A percentile compares a stretch with the other conserved stretches of the same genome.
These are phyloP conservation scores for Paxillus involutus DNA, from an alignment of 768 basidiomycete species.

Conservation along the genomic window DNA sequence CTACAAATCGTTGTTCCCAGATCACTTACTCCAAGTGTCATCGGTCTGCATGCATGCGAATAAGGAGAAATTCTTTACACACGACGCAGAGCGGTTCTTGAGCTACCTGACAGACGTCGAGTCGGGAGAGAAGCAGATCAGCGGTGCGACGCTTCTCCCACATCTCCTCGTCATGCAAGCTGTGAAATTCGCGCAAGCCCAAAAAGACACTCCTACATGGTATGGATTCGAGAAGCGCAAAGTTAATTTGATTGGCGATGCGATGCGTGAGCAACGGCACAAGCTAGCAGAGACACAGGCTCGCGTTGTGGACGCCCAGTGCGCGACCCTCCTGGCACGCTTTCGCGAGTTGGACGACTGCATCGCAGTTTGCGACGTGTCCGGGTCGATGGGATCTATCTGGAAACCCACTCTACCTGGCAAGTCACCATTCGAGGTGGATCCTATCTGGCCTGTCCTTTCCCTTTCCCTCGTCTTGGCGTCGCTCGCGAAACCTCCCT, in stretches of 20 bases:
- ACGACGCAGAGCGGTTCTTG: no score
- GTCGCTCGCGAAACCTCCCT: constrained; percentile 61
- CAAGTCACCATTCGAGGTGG: constrained; percentile 10
- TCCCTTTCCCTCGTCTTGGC: constrained; percentile 58
- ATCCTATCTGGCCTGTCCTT: constrained; percentile 63
- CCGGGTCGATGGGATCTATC: constrained; percentile 61
- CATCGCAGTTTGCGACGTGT: no score
- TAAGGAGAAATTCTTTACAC: no score
- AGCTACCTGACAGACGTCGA: no score
- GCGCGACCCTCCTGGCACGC: constrained; percentile 58
- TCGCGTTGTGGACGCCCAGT: constrained; percentile 62
- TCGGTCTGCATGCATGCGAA: no score
- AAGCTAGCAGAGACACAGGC: constrained; percentile 35
- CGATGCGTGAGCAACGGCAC: constrained; percentile 27
- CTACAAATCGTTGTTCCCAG: constrained; percentile 58
- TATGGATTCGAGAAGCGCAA: constrained; percentile 1
- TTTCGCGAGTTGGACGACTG: no score
- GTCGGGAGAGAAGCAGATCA: no score
- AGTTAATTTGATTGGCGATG: constrained; percentile 12
- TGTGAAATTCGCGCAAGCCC: background rate
- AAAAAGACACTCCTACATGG: background rate
- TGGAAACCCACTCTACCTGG: background rate
- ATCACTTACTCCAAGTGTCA: no score
- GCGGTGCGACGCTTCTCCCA: no score
- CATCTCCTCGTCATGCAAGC: constrained; percentile 54